phyloP scores from a whole-genome alignment of 805 yeast genomes.

The Wickerhamomyces subpelliculosus region DNA sequence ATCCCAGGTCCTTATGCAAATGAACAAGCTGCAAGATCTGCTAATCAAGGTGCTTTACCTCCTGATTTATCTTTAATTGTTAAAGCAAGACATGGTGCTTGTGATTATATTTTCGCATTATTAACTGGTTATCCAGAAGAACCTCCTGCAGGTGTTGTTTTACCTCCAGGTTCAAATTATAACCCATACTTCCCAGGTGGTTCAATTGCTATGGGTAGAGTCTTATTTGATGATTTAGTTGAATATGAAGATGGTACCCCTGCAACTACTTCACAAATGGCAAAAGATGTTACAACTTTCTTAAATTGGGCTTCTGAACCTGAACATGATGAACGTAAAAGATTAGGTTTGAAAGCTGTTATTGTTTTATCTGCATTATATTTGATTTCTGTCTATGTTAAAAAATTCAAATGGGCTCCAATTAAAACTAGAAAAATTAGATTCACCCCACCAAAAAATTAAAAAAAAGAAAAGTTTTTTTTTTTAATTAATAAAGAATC shows the following conservation, averaged over 20 bases:
- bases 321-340: conserved; percentile 97
- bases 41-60: conserved; percentile 98
- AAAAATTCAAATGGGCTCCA: conserved; percentile 97
- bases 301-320: conserved; percentile 98
- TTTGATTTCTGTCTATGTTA: conserved; percentile 81
- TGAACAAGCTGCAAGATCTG: conserved; percentile 99
- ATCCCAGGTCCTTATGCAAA: conserved; percentile 94
- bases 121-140: conserved; percentile 99
- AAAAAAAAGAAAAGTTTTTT: no score
- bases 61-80: conserved; percentile 96
- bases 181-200: conserved; percentile 99
- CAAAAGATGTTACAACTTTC: conserved; percentile 94
- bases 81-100: conserved; percentile 98
- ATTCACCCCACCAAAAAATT: conserved; percentile 86
- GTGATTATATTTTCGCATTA: conserved; percentile 89
- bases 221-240: conserved; percentile 91
- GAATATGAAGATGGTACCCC: conserved; percentile 99
- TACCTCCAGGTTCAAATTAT: conserved; percentile 94
- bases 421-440: conserved; percentile 91
- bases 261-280: conserved; percentile 98
- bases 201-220: conserved; percentile 98
- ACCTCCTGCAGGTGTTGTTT: conserved; percentile 92
- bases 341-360: conserved; percentile 89
- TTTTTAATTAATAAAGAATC: not conserved
- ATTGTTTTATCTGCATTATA: conserved; percentile 72